A percentile compares a stretch with the other conserved stretches of the same genome.
Evolutionary conservation across 1,284 basidiomycete genomes (phyloP).

Genomic region (Ceratobasidium theobromae): DNA sequence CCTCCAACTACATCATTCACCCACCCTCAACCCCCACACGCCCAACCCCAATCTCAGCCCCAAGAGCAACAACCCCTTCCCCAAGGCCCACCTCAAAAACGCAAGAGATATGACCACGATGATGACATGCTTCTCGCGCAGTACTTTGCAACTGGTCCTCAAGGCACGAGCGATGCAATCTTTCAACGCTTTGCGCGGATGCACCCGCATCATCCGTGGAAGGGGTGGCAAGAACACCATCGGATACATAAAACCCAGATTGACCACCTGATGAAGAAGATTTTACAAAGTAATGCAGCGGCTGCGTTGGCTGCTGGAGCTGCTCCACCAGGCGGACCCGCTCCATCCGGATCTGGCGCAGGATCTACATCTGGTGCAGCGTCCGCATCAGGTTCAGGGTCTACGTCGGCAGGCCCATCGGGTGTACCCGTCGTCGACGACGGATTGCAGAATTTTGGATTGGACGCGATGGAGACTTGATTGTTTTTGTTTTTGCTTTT

Average conservation of each 20-base stretch:
- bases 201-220: conserved; percentile 83
- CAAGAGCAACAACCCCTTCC: conserved; percentile 43
- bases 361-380: no score
- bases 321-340: no score
- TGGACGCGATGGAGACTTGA: conserved; percentile 11
- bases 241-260: conserved; percentile 80
- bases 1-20: conserved; percentile 56
- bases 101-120: conserved; percentile 73
- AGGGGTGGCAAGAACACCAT: conserved; percentile 86
- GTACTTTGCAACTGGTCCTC: conserved; percentile 65
- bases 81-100: conserved; percentile 65
- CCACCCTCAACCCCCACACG: neutral
- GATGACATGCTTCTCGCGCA: conserved; percentile 75
- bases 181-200: conserved; percentile 71
- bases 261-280: conserved; percentile 66
- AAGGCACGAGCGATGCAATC: conserved; percentile 75
- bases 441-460: neutral
- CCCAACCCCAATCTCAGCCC: conserved; percentile 12
- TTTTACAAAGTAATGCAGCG: conserved; percentile 54
- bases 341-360: no score
- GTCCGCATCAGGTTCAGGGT: no score
- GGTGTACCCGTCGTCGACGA: neutral
- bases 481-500: neutral
- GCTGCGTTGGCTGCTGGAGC: neutral
- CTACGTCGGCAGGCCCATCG: no score